phyloP scores from a whole-genome alignment of 495 filamentous ascomycete species.

The Hypoxylon perforatum region DNA sequence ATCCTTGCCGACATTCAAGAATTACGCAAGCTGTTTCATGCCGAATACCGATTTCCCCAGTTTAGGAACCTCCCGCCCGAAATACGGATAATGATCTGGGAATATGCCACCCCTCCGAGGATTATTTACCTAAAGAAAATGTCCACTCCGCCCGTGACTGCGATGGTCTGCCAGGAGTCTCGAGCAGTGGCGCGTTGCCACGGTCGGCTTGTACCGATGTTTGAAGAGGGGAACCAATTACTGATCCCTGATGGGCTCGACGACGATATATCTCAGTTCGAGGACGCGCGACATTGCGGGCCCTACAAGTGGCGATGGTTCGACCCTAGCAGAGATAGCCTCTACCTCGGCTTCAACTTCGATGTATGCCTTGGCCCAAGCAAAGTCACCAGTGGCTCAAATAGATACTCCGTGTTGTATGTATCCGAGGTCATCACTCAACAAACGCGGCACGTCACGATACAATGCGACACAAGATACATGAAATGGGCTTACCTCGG shows the following conservation, averaged over 20 bases:
- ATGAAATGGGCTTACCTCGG: no score
- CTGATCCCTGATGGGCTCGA: no score
- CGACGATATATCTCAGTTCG: no score
- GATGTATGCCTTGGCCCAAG: no score
- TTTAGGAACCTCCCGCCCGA: conserved; percentile 19
- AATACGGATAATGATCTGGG: conserved; percentile 25
- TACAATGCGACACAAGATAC: no score
- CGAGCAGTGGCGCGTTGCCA: neutral
- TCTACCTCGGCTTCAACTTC: no score
- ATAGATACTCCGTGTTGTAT: no score
- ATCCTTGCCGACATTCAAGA: neutral
- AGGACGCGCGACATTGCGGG: no score
- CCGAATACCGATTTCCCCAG: neutral
- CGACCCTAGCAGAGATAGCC: conserved; percentile 8
- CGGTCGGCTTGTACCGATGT: neutral
- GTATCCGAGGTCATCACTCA: no score
- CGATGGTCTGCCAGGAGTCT: conserved; percentile 25
- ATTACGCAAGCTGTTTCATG: neutral
- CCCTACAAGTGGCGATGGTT: conserved; percentile 11
- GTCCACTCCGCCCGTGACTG: conserved; percentile 10
- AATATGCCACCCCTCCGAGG: conserved; percentile 11
- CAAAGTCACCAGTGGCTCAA: no score
- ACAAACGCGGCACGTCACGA: no score
- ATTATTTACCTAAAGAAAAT: neutral
- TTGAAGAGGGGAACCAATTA: no score